These are phyloP conservation scores for Polysphondylium violaceum DNA, from an alignment of 78 protist species.

Conservation along the genomic window DNA sequence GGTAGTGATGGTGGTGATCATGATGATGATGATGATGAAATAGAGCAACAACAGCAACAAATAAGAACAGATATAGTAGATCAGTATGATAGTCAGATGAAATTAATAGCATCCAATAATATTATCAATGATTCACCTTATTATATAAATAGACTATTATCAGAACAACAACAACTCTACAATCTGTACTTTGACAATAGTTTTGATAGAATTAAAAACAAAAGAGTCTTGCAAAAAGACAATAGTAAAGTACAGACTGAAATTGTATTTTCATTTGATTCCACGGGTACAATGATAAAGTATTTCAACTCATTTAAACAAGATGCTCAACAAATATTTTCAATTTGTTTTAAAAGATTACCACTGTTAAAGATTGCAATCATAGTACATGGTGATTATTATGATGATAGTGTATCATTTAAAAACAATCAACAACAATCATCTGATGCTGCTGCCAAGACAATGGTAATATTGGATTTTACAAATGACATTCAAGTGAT, in stretches of 20 bases:
- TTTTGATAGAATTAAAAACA: too few species aligned
- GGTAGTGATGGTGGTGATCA: constrained; percentile 8
- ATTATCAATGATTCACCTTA: too few species aligned
- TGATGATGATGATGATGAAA: too few species aligned
- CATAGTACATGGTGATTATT: constrained; percentile 81
- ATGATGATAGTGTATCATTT: constrained; percentile 48
- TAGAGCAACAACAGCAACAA: constrained; percentile 10
- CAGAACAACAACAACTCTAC: too few species aligned
- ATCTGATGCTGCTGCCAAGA: not conserved
- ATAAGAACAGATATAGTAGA: constrained; percentile 1
- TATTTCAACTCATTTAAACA: constrained; percentile 26
- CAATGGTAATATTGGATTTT: constrained; percentile 47
- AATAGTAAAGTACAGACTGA: constrained; percentile 34
- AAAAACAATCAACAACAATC: too few species aligned
- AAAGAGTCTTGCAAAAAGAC: too few species aligned
- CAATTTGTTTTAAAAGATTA: constrained; percentile 16
- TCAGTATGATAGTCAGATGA: too few species aligned
- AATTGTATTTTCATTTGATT: constrained; percentile 68
- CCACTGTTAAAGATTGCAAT: constrained; percentile 59
- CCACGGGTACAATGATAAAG: constrained; percentile 65
- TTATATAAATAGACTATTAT: too few species aligned
- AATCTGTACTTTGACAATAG: not conserved
- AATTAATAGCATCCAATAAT: too few species aligned
- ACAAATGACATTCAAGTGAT: constrained; percentile 37
- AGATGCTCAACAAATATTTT: not conserved